Evolutionary conservation across 106 monocot genomes (phyloP).

Genomic region (Dendrobium catenatum): DNA sequence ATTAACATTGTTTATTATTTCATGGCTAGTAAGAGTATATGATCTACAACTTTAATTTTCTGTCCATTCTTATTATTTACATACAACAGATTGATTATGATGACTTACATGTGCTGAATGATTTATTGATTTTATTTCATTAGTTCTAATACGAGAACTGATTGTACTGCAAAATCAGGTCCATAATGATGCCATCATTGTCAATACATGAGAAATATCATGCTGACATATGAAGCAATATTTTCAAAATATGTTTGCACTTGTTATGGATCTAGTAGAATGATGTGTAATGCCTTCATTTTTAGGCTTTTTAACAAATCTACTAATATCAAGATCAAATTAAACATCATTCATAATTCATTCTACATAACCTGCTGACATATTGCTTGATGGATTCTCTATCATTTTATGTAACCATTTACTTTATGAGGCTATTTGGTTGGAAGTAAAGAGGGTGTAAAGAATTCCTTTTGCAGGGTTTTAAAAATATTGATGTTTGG

Average conservation of each 20-base stretch:
- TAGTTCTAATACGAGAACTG: not conserved
- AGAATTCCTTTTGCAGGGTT: too few relatives aligned
- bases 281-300: not conserved
- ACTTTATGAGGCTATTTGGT: not conserved
- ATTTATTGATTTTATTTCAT: not conserved
- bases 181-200: not conserved
- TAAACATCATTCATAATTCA: not conserved
- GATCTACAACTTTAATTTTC: not conserved
- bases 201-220: not conserved
- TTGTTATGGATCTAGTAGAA: not conserved
- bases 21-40: not conserved
- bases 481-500: too few relatives aligned
- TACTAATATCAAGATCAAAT: not conserved
- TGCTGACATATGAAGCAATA: not conserved
- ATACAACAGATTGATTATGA: not conserved
- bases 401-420: not conserved
- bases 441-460: too few relatives aligned
- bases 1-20: not conserved
- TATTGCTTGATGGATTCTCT: not conserved
- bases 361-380: not conserved
- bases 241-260: not conserved
- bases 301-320: not conserved
- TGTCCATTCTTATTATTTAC: not conserved
- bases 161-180: not conserved
- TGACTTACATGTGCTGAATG: not conserved